These are phyloP conservation scores for Hymenoscyphus albidus DNA, from an alignment of 2,329 filamentous ascomycete genomes.

Conservation along the genomic window DNA sequence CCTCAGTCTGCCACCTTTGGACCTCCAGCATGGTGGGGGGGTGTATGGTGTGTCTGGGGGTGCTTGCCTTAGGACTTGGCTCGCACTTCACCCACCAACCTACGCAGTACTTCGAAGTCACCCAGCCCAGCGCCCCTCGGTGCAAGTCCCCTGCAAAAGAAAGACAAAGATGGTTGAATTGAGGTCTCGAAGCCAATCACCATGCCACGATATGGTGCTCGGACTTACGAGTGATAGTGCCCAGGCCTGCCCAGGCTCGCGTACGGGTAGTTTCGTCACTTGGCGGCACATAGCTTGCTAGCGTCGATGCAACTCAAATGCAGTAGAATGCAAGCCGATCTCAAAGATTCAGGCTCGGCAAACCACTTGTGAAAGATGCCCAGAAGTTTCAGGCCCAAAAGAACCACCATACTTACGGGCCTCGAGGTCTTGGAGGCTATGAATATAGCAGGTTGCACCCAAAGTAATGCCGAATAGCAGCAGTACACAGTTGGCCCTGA, in stretches of 20 bases:
- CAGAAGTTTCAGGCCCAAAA: slow-evolving; percentile 3
- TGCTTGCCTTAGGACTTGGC: background rate
- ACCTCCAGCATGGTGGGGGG: background rate
- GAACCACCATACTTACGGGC: background rate
- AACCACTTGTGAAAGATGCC: background rate
- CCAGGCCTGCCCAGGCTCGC: background rate
- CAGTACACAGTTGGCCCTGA: background rate
- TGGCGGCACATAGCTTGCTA: slow-evolving; percentile 2
- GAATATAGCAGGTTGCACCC: background rate
- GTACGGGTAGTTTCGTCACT: background rate
- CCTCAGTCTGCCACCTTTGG: background rate
- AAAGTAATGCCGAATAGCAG: background rate
- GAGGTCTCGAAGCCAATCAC: slow-evolving; percentile 1
- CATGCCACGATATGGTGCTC: slow-evolving; percentile 4
- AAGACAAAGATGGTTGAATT: background rate
- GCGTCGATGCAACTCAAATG: background rate
- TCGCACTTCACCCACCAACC: background rate
- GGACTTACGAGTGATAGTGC: too few species aligned
- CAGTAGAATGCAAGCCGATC: background rate
- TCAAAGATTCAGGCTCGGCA: background rate
- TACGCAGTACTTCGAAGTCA: too few species aligned
- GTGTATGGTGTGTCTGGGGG: background rate
- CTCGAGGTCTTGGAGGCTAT: background rate
- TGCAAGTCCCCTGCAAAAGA: background rate
- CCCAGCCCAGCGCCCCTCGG: background rate